phyloP scores from a whole-genome alignment of 2,329 filamentous ascomycete species.

The Colletotrichum tabaci region DNA sequence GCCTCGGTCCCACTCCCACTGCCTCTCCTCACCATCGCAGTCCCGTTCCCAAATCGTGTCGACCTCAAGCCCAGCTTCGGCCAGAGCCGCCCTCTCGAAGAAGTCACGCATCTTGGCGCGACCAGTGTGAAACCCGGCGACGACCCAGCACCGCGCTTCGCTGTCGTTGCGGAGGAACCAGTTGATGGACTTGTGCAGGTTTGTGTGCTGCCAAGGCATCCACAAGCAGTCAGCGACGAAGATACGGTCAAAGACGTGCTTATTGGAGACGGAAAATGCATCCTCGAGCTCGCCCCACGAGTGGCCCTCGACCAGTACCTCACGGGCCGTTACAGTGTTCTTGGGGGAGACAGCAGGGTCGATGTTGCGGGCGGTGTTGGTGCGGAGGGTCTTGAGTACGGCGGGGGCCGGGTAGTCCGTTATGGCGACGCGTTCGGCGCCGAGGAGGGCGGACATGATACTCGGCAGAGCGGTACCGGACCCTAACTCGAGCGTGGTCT shows the following conservation, averaged over 20 bases:
- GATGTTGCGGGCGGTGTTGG: constrained; percentile 71
- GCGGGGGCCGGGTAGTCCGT: constrained; percentile 78
- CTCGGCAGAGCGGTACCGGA: constrained; percentile 73
- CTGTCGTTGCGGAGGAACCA: constrained; percentile 69
- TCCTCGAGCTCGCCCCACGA: constrained; percentile 71
- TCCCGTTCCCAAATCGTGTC: constrained; percentile 80
- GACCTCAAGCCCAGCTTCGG: constrained; percentile 67
- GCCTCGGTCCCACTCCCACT: constrained; percentile 74
- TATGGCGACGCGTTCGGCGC: constrained; percentile 67
- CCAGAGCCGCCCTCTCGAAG: constrained; percentile 67
- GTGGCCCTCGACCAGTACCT: constrained; percentile 70
- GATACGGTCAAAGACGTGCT: constrained; percentile 70
- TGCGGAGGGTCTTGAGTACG: constrained; percentile 70
- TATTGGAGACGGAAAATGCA: constrained; percentile 48
- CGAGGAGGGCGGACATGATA: constrained; percentile 63
- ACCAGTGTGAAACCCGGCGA: constrained; percentile 82
- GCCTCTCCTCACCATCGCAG: constrained; percentile 73
- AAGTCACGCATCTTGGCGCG: constrained; percentile 76
- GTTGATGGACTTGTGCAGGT: constrained; percentile 73
- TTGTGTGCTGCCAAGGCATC: constrained; percentile 82
- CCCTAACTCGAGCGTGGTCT: constrained; percentile 75
- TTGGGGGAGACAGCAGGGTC: constrained; percentile 52
- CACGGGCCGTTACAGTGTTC: constrained; percentile 42
- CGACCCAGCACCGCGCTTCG: constrained; percentile 71
- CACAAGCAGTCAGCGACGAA: constrained; percentile 82